phyloP scores from a whole-genome alignment of 805 yeast genomes.

The Nakazawaea molendinolei region DNA sequence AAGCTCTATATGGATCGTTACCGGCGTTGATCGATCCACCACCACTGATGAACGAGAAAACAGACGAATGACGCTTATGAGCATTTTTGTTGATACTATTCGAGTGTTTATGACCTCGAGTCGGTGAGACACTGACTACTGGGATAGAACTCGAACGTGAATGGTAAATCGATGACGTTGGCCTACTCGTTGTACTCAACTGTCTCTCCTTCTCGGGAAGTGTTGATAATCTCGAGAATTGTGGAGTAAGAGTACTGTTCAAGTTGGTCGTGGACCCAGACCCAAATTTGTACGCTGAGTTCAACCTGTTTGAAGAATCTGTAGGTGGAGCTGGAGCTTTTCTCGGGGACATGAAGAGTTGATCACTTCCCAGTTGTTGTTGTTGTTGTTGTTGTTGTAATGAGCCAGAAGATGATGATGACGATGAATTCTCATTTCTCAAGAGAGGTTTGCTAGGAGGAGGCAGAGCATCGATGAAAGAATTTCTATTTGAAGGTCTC shows the following conservation, averaged over 20 bases:
- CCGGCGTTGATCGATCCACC: slow-evolving; percentile 6
- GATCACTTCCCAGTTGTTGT: neutral
- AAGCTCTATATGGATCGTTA: slow-evolving; percentile 7
- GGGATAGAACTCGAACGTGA: slow-evolving; percentile 29
- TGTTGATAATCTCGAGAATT: slow-evolving; percentile 8
- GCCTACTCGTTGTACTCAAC: slow-evolving; percentile 7
- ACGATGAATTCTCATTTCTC: neutral
- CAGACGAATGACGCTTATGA: slow-evolving; percentile 57
- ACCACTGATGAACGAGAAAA: slow-evolving; percentile 43
- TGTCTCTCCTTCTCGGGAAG: slow-evolving; percentile 11
- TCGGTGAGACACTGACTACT: slow-evolving; percentile 21
- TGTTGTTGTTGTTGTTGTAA: slow-evolving; percentile 1
- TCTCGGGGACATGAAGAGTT: slow-evolving; percentile 54
- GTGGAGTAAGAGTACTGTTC: slow-evolving; percentile 1
- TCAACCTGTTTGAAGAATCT: slow-evolving; percentile 17
- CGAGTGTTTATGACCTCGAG: slow-evolving; percentile 25
- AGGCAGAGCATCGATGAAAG: neutral
- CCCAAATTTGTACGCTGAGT: slow-evolving; percentile 17
- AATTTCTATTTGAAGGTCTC: slow-evolving; percentile 2
- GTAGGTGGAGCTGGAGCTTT: slow-evolving; percentile 68
- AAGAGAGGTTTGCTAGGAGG: slow-evolving; percentile 1
- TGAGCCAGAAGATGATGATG: slow-evolving; percentile 3
- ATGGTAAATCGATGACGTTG: slow-evolving; percentile 35
- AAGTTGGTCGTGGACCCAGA: neutral
- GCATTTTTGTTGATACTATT: slow-evolving; percentile 22